These are phyloP conservation scores for Gremmenia infestans DNA, from an alignment of 2,329 filamentous ascomycete genomes.

Conservation along the genomic window DNA sequence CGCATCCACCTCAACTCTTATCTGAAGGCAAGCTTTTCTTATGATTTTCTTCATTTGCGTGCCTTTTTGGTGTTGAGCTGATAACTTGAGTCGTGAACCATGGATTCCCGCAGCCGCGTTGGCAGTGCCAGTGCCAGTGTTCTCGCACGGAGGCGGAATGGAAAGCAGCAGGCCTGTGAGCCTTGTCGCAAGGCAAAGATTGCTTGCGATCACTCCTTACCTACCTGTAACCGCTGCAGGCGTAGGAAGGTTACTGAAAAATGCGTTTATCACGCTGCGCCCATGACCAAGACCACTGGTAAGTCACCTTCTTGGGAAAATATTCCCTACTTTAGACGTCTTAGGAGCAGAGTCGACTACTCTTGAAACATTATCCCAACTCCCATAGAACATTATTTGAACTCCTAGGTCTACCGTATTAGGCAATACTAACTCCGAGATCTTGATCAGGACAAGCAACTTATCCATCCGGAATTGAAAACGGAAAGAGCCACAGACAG, in stretches of 20 bases:
- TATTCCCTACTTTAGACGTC: too few relatives aligned
- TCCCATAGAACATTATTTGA: too few relatives aligned
- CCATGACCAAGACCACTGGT: conserved; percentile 22
- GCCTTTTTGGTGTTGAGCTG: not conserved
- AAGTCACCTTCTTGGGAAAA: not conserved
- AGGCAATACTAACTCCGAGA: too few relatives aligned
- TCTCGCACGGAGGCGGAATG: conserved; percentile 24
- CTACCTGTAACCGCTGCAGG: conserved; percentile 24
- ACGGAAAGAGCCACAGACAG: not conserved
- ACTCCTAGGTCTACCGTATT: too few relatives aligned
- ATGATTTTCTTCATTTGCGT: too few relatives aligned
- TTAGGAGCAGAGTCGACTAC: too few relatives aligned
- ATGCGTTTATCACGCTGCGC: conserved; percentile 26
- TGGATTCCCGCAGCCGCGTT: conserved; percentile 5
- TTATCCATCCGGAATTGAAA: not conserved
- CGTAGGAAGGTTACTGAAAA: conserved; percentile 20
- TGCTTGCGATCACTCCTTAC: conserved; percentile 26
- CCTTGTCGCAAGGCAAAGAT: conserved; percentile 29
- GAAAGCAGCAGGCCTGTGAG: conserved; percentile 26
- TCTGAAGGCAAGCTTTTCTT: too few relatives aligned
- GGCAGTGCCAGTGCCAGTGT: not conserved
- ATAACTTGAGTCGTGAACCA: not conserved
- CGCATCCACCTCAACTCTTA: too few relatives aligned
- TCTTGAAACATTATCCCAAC: too few relatives aligned
- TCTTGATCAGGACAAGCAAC: not conserved